Base-by-base conservation (phyloP, 2,329 filamentous ascomycete species). In the Setomelanomma holmii region DNA sequence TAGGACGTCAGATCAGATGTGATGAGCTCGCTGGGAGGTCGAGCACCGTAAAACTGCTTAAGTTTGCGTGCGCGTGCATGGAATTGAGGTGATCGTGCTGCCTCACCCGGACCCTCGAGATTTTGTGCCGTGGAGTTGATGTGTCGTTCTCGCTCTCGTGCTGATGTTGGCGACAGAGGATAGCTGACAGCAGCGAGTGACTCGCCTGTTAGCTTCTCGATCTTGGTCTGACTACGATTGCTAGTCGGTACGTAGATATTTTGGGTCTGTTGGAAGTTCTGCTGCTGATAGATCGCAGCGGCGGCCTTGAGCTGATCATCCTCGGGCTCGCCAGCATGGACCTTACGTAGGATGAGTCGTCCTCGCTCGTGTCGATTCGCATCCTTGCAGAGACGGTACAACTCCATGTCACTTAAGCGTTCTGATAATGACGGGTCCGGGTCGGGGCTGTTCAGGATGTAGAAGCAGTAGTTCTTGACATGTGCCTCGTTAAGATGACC, bases 401-500 rank as follows among this genome's bases (percentile, higher is more conserved):
- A 80, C 72, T 99, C 95, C 4, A 86, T 88, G 67, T 99, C 95
- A 27, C 88, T 88, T 34, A 98, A 81, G 43, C 90, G 87, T 54
- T 92, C 87, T 72, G 91, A 96, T 68, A 92, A 87, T 43, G 83
- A 84, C 23, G 91, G 89, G 62, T 95, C 89, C 1, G 93, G 88
- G 41, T 97, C 91, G 34, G 91, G 80, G 44, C 93, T 93, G 61
- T 91, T 88, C 52, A 98, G 81, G 1, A 96, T 89, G 81, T 95
- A 98, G 78, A 99, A 98, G 79, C 93, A 97, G 77, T 96, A 98
- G 69, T 96, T 96, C 66, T 92, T 86, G 72, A 95, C 90, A 67
- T 97, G 92, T 57, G 93, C 90, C 69, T 96, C 92, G 19, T 92
- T 90, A 23, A 96, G 83, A 35, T 88, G 87, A 58, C 96, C 90